These are phyloP conservation scores for Pichia ethanolica DNA, from an alignment of 805 yeast species.

Conservation along the genomic window DNA sequence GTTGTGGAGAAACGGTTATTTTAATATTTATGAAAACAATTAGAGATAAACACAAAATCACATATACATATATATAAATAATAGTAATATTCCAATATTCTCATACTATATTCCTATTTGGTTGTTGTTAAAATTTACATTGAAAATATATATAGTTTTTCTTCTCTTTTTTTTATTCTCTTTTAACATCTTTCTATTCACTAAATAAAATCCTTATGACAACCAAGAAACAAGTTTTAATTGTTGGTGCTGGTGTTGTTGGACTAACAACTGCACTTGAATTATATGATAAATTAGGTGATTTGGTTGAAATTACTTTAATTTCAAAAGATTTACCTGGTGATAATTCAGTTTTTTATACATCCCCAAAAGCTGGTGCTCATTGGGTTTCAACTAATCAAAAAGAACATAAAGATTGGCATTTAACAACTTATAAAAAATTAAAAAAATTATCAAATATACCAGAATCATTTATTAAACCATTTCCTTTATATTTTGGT, in stretches of 20 bases:
- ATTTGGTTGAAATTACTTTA: slow-evolving; percentile 31
- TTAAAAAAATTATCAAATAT: slow-evolving; percentile 30
- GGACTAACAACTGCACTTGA: slow-evolving; percentile 46
- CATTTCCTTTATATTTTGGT: slow-evolving; percentile 21
- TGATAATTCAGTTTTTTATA: slow-evolving; percentile 39
- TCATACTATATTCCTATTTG: too few species aligned
- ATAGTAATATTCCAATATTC: too few species aligned
- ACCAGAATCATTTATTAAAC: slow-evolving; percentile 30
- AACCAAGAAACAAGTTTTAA: slow-evolving; percentile 7
- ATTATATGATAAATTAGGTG: slow-evolving; percentile 17
- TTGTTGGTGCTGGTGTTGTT: slow-evolving; percentile 30
- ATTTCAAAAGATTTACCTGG: slow-evolving; percentile 48
- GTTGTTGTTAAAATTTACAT: too few species aligned
- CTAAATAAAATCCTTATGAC: background rate
- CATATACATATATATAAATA: too few species aligned
- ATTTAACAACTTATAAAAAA: slow-evolving; percentile 28
- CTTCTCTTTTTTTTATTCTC: too few species aligned
- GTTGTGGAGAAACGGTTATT: too few species aligned
- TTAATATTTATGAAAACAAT: too few species aligned
- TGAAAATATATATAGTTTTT: too few species aligned
- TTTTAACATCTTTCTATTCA: background rate
- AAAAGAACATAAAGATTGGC: slow-evolving; percentile 29
- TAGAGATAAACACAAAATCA: too few species aligned
- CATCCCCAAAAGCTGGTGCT: slow-evolving; percentile 68
- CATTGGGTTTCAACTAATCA: slow-evolving; percentile 46